Evolutionary conservation across 768 basidiomycete species (phyloP).

Genomic region (Lentinula edodes): DNA sequence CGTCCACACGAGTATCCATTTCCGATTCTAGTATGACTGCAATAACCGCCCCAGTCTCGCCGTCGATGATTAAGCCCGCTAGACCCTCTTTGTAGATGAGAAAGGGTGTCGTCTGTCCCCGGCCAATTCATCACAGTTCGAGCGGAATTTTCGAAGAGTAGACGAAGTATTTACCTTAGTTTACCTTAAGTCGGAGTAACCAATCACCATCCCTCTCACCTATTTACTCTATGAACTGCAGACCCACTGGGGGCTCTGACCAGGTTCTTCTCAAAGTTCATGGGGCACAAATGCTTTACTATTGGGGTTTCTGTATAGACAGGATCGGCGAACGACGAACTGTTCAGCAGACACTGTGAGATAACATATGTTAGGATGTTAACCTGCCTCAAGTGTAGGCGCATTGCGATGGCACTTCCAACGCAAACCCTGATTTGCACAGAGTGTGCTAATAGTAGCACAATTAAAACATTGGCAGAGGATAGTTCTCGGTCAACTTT

Average conservation of each 20-base stretch:
- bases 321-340: conserved; percentile 38
- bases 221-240: conserved; percentile 52
- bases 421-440: conserved; percentile 40
- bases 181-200: conserved; percentile 55
- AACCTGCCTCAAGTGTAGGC: conserved; percentile 50
- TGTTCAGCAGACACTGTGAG: conserved; percentile 9
- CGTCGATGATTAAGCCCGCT: conserved; percentile 67
- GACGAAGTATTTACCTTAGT: conserved; percentile 34
- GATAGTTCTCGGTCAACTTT: conserved; percentile 16
- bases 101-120: conserved; percentile 63
- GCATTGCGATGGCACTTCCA: conserved; percentile 36
- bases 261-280: conserved; percentile 28
- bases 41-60: conserved; percentile 51
- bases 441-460: conserved; percentile 35
- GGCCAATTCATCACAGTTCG: no score
- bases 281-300: conserved; percentile 51
- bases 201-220: conserved; percentile 43
- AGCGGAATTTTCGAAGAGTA: background rate
- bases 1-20: conserved; percentile 51
- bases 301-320: conserved; percentile 37
- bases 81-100: conserved; percentile 55
- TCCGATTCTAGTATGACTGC: conserved; percentile 58
- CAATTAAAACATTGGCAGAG: conserved; percentile 22
- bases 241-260: conserved; percentile 45
- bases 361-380: conserved; percentile 2